A percentile compares a stretch with the other conserved stretches of the same genome.
Evolutionary conservation across 768 basidiomycete species (phyloP).

Genomic region (Lentinus brumalis): DNA sequence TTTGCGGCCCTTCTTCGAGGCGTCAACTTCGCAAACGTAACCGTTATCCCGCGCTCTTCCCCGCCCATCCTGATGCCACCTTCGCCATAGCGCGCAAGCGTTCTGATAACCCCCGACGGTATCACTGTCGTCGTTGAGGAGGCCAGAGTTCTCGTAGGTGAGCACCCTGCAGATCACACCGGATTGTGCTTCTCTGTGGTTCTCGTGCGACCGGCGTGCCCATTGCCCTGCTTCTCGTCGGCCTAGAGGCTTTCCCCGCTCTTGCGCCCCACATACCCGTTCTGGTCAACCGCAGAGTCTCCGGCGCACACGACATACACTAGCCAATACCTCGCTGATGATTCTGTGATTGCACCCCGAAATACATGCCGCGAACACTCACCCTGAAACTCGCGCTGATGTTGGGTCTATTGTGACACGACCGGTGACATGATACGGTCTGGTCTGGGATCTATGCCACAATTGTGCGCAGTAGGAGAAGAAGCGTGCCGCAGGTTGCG

Average conservation of each 20-base stretch:
- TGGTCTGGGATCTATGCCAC: not conserved
- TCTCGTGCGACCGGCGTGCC: not conserved
- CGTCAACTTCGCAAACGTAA: constrained; percentile 78
- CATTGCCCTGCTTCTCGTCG: constrained; percentile 1
- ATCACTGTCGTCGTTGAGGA: constrained; percentile 85
- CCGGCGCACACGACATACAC: not conserved
- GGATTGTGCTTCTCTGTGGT: not conserved
- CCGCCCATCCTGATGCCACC: not conserved
- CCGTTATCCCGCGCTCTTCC: constrained; percentile 25
- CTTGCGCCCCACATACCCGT: not conserved
- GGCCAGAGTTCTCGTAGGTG: constrained; percentile 78
- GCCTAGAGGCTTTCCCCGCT: not conserved
- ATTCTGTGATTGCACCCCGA: too few relatives aligned
- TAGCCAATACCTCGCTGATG: too few relatives aligned
- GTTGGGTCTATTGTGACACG: too few relatives aligned
- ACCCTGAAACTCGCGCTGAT: too few relatives aligned
- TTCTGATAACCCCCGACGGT: constrained; percentile 70
- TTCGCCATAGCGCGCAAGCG: constrained; percentile 61
- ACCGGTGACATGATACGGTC: too few relatives aligned
- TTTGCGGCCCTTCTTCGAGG: constrained; percentile 79
- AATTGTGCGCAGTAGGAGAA: not conserved
- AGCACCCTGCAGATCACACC: constrained; percentile 24
- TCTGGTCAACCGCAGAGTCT: not conserved
- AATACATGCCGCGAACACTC: too few relatives aligned
- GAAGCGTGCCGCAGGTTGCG: not conserved